Percentiles rank a stretch among this genome's conserved stretches.
phyloP scores from a whole-genome alignment of 345 rosid genomes.

The Theobroma cacao region DNA sequence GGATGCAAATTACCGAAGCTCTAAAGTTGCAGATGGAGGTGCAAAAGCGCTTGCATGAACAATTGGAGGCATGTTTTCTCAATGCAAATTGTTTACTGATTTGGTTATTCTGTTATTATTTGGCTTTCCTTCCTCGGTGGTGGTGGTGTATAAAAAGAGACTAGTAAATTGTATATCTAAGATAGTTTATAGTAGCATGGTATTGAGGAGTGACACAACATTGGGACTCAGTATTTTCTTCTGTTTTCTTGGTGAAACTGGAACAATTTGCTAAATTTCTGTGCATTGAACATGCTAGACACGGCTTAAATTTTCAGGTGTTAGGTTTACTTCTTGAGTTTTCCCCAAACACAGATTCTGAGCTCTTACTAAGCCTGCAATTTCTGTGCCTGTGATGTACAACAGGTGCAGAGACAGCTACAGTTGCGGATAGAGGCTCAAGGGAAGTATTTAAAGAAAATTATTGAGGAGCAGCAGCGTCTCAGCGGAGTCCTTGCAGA shows the following conservation, averaged over 20 bases:
- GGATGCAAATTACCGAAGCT: slow-evolving; percentile 99
- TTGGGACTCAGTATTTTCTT: background rate
- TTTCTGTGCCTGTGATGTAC: slow-evolving; percentile 14
- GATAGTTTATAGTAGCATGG: background rate
- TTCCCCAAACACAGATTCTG: background rate
- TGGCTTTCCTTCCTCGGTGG: background rate
- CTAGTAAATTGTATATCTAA: no score
- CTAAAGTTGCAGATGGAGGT: slow-evolving; percentile 98
- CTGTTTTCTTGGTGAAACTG: background rate
- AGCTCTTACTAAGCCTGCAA: slow-evolving; percentile 1
- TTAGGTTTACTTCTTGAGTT: background rate
- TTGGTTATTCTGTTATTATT: background rate
- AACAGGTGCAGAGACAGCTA: slow-evolving; percentile 95
- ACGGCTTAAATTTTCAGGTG: background rate
- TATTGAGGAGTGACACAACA: background rate
- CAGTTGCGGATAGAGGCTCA: slow-evolving; percentile 98
- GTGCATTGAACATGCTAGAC: background rate
- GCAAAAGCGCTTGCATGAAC: slow-evolving; percentile 94
- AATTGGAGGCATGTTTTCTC: slow-evolving; percentile 78
- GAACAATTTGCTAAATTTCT: background rate
- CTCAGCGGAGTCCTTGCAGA: slow-evolving; percentile 73
- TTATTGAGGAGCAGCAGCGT: slow-evolving; percentile 95
- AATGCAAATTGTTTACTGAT: slow-evolving; percentile 1
- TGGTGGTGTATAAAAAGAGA: no score
- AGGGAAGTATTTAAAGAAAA: slow-evolving; percentile 95